phyloP scores from a whole-genome alignment of 2,329 filamentous ascomycete species.

The Diaporthe vexans region DNA sequence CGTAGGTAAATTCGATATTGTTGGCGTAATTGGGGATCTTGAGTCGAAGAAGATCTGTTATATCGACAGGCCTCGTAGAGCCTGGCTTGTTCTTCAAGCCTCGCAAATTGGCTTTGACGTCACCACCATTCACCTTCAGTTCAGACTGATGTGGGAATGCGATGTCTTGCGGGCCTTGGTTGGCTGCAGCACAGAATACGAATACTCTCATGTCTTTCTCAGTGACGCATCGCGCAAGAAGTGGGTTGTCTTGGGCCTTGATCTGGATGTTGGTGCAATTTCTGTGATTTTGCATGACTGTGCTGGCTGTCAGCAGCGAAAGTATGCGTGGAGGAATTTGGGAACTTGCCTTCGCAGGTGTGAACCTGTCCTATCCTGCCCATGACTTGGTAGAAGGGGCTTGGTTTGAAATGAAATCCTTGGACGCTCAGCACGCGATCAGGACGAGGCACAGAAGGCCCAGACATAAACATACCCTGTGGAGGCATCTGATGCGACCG shows the following conservation, averaged over 20 bases:
- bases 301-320: slow-evolving; percentile 34
- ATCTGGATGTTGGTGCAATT: slow-evolving; percentile 63
- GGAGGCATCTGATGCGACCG: slow-evolving; percentile 35
- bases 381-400: slow-evolving; percentile 86
- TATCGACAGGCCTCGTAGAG: slow-evolving; percentile 92
- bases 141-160: slow-evolving; percentile 94
- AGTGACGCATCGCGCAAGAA: slow-evolving; percentile 67
- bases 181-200: slow-evolving; percentile 84
- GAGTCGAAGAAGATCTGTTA: slow-evolving; percentile 82
- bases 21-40: slow-evolving; percentile 79
- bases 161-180: slow-evolving; percentile 78
- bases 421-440: slow-evolving; percentile 35
- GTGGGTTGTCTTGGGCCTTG: slow-evolving; percentile 64
- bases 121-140: slow-evolving; percentile 88
- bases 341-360: slow-evolving; percentile 76
- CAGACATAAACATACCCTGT: slow-evolving; percentile 35
- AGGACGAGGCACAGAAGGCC: slow-evolving; percentile 10
- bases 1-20: slow-evolving; percentile 88
- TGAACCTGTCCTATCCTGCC: slow-evolving; percentile 74
- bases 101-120: slow-evolving; percentile 92
- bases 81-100: slow-evolving; percentile 97
- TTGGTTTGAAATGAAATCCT: slow-evolving; percentile 70
- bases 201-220: slow-evolving; percentile 80
- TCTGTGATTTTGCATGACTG: slow-evolving; percentile 69
- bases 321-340: slow-evolving; percentile 4